Percentiles rank a stretch among this genome's conserved stretches.
Evolutionary conservation across 805 yeast species (phyloP).

Genomic region (Zygoascus biomembranicola): DNA sequence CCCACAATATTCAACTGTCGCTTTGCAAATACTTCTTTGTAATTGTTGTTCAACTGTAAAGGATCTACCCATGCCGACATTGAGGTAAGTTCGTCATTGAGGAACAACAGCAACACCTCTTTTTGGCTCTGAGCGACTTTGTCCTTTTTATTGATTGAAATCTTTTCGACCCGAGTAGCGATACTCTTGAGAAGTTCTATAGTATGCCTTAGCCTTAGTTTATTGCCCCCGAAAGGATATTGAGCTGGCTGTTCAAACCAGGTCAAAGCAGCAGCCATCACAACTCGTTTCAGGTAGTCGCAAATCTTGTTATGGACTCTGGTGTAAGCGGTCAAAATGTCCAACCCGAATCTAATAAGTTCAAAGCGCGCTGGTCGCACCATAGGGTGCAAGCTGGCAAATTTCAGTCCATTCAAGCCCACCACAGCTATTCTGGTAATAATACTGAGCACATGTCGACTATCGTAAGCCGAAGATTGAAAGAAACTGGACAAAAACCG

Average conservation of each 20-base stretch:
- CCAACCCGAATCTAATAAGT: conserved; percentile 57
- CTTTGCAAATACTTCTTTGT: conserved; percentile 11
- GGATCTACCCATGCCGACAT: conserved; percentile 75
- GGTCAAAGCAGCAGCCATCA: conserved; percentile 59
- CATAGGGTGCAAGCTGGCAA: conserved; percentile 76
- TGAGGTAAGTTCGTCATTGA: conserved; percentile 67
- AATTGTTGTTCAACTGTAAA: conserved; percentile 31
- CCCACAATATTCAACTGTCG: background rate
- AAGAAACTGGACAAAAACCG: conserved; percentile 65
- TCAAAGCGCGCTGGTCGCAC: conserved; percentile 71
- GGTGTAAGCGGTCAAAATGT: conserved; percentile 49
- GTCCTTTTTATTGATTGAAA: conserved; percentile 2
- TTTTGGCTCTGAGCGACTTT: conserved; percentile 37
- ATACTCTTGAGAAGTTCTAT: conserved; percentile 49
- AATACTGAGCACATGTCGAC: conserved; percentile 58
- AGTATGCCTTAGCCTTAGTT: conserved; percentile 63
- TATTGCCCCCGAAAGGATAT: conserved; percentile 83
- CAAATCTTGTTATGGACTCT: conserved; percentile 41
- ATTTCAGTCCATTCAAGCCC: conserved; percentile 42
- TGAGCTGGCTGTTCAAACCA: conserved; percentile 64
- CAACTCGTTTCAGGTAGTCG: conserved; percentile 38
- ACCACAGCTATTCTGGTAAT: conserved; percentile 48
- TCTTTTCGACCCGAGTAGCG: conserved; percentile 28
- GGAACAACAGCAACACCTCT: conserved; percentile 48
- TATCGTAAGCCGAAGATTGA: conserved; percentile 67